Evolutionary conservation across 129 eudicot species (phyloP), one percentile per base, ranked within the genome.

Genomic region (Escallonia herrerae): DNA sequence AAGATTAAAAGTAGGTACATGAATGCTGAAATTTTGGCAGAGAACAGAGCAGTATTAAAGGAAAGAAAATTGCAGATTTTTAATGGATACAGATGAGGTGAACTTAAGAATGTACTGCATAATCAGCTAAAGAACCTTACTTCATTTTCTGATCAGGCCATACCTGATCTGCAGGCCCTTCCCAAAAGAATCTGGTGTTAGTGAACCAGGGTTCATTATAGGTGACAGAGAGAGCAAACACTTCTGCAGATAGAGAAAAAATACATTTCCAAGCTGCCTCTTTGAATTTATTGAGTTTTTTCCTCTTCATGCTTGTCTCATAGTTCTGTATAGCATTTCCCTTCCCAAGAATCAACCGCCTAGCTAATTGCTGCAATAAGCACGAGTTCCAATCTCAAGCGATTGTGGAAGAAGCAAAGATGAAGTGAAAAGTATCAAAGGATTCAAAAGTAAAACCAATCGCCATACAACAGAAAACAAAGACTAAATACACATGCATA

Each of bases 241-340:
- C 10, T 65, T 82, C 84, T 10, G 84, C 79, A 2, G 87, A 75
- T 40, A 75, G 81, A 75, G 6, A 79, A 67, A 78, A 82, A 15
- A 79, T 63, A 63, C 70, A 78, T 75, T 79, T 82, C 87, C 87
- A 82, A 44, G 81, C 84, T 0, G 84, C 75, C 67, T 82, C 87
- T 55, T 82, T 75, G 72, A 82, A 82, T 65, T 82, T 82, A 7
- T 55, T 48, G 56, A 79, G 67, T 56, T 72, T 82, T 60, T 78
- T 83, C 8, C 14, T 72, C 55, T 65, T 62, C 65, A 51, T 70
- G 63, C 52, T 67, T 44, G 78, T 65, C 47, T 72, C 76, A 42
- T 64, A n/a, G 5, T 59, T 69, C 43, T 59, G 68, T 37, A 15
- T 53, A 4, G 64, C 48, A 40, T 52, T 59, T 7, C 56, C 73